Conservation (phyloP, 2,329 filamentous ascomycete genomes). For the Dothidotthia symphoricarpi region DNA sequence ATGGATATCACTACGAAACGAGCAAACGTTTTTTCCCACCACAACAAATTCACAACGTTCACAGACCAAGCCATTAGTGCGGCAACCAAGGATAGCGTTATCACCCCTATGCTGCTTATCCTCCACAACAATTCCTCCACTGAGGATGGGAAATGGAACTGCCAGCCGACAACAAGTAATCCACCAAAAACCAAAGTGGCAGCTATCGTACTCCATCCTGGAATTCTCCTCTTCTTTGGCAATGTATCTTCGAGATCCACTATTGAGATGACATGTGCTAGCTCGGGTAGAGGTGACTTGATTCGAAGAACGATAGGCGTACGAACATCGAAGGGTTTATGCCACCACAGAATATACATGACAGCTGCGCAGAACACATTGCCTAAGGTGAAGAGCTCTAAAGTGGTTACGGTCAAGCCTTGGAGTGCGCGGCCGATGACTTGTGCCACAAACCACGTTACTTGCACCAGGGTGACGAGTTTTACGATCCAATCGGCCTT, state of each 20-base stretch:
- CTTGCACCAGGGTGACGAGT: constrained; percentile 9
- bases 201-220: no score
- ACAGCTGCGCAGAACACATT: constrained; percentile 13
- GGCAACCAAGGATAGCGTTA: background rate
- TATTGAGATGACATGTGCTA: no score
- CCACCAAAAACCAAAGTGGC: constrained; percentile 1
- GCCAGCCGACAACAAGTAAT: constrained; percentile 12
- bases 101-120: constrained; percentile 3
- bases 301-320: constrained; percentile 3
- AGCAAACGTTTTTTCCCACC: no score
- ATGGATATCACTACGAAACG: no score
- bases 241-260: no score
- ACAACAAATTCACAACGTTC: no score
- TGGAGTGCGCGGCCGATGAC: constrained; percentile 10
- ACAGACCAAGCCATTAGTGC: background rate
- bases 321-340: constrained; percentile 18
- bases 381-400: constrained; percentile 20
- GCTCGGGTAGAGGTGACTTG: no score
- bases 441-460: constrained; percentile 12
- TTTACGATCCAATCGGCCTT: constrained; percentile 14
- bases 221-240: no score
- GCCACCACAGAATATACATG: constrained; percentile 10
- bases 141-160: constrained; percentile 8
- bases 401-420: constrained; percentile 8
- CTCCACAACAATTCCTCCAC: constrained; percentile 13